Percentiles rank a stretch among this genome's conserved stretches.
phyloP scores from a whole-genome alignment of 495 filamentous ascomycete species.

The Penicillium dipodomyicola region DNA sequence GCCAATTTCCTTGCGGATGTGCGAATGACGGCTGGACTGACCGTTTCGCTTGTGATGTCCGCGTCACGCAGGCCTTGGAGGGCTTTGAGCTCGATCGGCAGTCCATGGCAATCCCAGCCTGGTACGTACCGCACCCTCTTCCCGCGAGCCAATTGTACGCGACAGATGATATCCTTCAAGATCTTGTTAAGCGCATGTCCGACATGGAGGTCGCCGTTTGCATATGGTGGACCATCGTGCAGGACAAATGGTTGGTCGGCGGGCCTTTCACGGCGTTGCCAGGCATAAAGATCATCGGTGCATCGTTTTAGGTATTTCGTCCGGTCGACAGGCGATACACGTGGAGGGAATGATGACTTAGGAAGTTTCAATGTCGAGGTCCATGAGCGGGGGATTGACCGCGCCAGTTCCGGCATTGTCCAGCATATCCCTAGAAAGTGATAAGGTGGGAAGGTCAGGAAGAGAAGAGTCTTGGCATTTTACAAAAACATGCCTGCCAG shows the following conservation, averaged over 20 bases:
- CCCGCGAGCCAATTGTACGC: slow-evolving; percentile 75
- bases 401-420: slow-evolving; percentile 51
- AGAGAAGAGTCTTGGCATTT: not conserved
- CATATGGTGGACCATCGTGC: slow-evolving; percentile 96
- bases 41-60: slow-evolving; percentile 19
- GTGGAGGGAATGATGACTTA: slow-evolving; percentile 57
- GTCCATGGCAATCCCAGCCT: slow-evolving; percentile 97
- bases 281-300: slow-evolving; percentile 84
- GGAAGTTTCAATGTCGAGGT: slow-evolving; percentile 60
- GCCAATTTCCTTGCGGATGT: slow-evolving; percentile 74
- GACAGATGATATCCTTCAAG: slow-evolving; percentile 87
- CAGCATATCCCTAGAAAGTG: slow-evolving; percentile 11
- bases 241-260: slow-evolving; percentile 67
- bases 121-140: slow-evolving; percentile 81
- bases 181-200: slow-evolving; percentile 99
- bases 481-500: not conserved
- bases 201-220: slow-evolving; percentile 89
- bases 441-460: not conserved
- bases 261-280: slow-evolving; percentile 68
- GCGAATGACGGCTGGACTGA: slow-evolving; percentile 52
- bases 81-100: slow-evolving; percentile 98
- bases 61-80: slow-evolving; percentile 56
- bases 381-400: slow-evolving; percentile 52
- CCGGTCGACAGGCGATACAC: slow-evolving; percentile 49
- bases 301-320: slow-evolving; percentile 69